Conservation (phyloP, 129 eudicot genomes). For the Cynara cardunculus region DNA sequence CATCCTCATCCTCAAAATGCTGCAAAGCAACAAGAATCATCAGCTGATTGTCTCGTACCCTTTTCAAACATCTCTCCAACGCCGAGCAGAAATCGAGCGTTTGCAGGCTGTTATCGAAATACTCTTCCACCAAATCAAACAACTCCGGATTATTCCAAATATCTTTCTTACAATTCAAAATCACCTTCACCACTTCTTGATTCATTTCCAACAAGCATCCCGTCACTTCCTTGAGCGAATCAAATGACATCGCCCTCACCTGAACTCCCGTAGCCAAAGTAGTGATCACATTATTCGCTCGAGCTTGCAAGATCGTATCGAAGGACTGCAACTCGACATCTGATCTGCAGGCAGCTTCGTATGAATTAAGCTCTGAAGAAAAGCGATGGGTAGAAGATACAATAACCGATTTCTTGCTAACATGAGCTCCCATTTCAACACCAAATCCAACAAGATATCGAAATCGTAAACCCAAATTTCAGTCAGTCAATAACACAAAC, state of each 20-base stretch:
- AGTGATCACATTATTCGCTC: conserved; percentile 41
- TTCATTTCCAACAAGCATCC: conserved; percentile 59
- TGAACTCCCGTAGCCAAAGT: conserved; percentile 53
- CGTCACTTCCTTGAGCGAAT: conserved; percentile 51
- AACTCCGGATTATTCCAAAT: conserved; percentile 55
- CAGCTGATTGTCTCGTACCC: conserved; percentile 44
- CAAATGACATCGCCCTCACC: conserved; percentile 55
- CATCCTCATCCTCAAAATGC: conserved; percentile 47
- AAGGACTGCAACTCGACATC: conserved; percentile 50
- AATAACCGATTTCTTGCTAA: conserved; percentile 51
- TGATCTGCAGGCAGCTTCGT: conserved; percentile 47
- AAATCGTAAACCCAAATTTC: neutral
- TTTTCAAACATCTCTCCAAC: conserved; percentile 42
- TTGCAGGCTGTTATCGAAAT: conserved; percentile 48
- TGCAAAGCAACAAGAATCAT: conserved; percentile 44
- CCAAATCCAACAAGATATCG: neutral
- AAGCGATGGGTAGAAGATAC: conserved; percentile 31
- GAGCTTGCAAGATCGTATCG: conserved; percentile 48
- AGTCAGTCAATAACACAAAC: neutral
- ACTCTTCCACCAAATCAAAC: conserved; percentile 62
- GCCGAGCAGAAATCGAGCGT: conserved; percentile 56
- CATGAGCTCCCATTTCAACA: conserved; percentile 45
- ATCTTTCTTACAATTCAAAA: conserved; percentile 57
- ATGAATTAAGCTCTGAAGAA: conserved; percentile 39
- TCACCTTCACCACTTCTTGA: conserved; percentile 59